Conservation (phyloP, 768 basidiomycete genomes). For the Pisolithus albus region DNA sequence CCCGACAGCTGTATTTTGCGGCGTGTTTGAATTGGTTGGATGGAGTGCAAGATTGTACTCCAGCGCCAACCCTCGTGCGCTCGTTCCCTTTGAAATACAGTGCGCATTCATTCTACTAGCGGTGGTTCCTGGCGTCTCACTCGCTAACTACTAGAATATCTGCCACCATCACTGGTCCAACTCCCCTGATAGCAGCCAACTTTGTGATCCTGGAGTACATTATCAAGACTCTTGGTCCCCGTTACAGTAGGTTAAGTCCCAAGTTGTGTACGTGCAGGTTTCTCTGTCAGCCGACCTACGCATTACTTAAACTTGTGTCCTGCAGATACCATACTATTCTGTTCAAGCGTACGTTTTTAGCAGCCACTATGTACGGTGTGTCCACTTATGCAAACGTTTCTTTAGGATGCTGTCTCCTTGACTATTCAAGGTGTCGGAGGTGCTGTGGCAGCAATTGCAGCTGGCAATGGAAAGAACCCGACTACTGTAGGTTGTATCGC, state of each 20-base stretch:
- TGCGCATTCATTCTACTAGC: conserved; percentile 12
- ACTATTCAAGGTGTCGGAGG: conserved; percentile 63
- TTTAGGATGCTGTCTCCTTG: conserved; percentile 49
- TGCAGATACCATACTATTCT: conserved; percentile 39
- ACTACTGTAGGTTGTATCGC: conserved; percentile 15
- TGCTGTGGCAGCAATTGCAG: conserved; percentile 41
- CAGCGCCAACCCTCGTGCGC: conserved; percentile 13
- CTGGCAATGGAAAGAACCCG: conserved; percentile 17
- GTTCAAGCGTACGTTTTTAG: conserved; percentile 24
- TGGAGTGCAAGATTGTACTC: conserved; percentile 53
- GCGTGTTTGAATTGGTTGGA: conserved; percentile 44
- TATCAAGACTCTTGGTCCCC: conserved; percentile 36
- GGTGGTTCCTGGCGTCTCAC: neutral
- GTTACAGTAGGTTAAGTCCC: conserved; percentile 42
- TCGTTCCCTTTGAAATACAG: conserved; percentile 38
- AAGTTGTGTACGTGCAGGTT: conserved; percentile 28
- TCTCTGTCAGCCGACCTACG: conserved; percentile 10
- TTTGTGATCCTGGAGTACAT: conserved; percentile 51
- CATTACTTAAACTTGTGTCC: neutral
- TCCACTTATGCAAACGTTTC: neutral
- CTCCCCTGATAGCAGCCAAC: conserved; percentile 51
- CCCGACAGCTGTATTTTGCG: conserved; percentile 41
- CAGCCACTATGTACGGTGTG: neutral
- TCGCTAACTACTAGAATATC: conserved; percentile 33
- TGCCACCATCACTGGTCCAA: conserved; percentile 49